Conservation (phyloP, 495 filamentous ascomycete species). For the Talaromyces stipitatus region DNA sequence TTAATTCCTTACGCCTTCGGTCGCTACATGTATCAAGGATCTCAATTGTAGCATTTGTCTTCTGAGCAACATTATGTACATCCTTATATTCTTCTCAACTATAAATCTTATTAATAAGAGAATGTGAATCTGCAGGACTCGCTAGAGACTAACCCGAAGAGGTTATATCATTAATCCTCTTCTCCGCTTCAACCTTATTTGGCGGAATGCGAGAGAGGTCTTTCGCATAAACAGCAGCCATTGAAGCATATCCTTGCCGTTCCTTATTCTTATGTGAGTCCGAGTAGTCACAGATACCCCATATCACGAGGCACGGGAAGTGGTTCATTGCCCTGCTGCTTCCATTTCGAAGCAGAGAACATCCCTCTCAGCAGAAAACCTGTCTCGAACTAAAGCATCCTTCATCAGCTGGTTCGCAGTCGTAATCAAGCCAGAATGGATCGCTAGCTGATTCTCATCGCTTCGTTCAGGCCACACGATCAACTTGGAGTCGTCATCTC, state of each 20-base stretch:
- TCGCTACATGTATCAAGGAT: too few species aligned
- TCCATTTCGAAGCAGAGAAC: conserved; percentile 25
- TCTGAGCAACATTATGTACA: too few species aligned
- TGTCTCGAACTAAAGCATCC: conserved; percentile 10
- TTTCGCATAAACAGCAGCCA: conserved; percentile 18
- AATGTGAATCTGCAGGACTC: too few species aligned
- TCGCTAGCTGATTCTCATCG: neutral
- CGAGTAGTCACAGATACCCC: conserved; percentile 25
- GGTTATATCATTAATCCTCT: too few species aligned
- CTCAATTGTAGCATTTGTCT: too few species aligned
- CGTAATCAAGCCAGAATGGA: conserved; percentile 15
- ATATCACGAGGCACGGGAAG: conserved; percentile 21
- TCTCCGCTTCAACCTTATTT: conserved; percentile 4
- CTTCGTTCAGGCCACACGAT: neutral
- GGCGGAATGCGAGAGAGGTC: conserved; percentile 5
- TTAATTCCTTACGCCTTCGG: too few species aligned
- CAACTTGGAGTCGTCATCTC: conserved; percentile 7
- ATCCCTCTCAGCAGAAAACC: conserved; percentile 18
- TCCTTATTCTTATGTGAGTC: conserved; percentile 26
- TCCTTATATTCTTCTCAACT: too few species aligned
- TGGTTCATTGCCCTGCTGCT: conserved; percentile 21
- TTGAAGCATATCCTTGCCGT: conserved; percentile 21
- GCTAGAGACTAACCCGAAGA: too few species aligned
- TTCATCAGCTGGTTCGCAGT: conserved; percentile 12
- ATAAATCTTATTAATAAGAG: too few species aligned